Percentiles rank a stretch among this genome's conserved stretches.
These are phyloP conservation scores for Cercospora zeae-maydis DNA, from an alignment of 2,329 filamentous ascomycete species.

Conservation along the genomic window DNA sequence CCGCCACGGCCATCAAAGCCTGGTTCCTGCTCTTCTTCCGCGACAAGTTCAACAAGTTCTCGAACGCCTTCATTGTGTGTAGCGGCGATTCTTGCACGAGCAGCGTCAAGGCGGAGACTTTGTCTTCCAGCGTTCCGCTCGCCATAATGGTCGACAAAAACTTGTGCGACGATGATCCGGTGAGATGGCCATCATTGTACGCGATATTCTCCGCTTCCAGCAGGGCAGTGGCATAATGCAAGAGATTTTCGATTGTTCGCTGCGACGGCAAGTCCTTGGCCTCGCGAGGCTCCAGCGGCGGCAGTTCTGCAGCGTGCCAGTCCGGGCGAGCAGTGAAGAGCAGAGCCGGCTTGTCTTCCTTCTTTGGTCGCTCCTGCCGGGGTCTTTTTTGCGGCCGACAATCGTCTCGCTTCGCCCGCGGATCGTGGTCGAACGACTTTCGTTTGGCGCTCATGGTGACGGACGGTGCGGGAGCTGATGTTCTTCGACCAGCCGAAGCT, in stretches of 20 bases:
- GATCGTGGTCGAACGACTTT: conserved; percentile 32
- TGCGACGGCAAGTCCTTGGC: conserved; percentile 48
- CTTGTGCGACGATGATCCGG: conserved; percentile 82
- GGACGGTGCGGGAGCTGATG: not conserved
- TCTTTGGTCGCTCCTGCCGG: conserved; percentile 24
- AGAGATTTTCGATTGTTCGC: conserved; percentile 55
- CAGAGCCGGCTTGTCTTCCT: conserved; percentile 19
- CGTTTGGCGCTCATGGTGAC: conserved; percentile 38
- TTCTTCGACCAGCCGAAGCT: not conserved
- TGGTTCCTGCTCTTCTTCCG: conserved; percentile 91
- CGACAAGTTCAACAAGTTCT: conserved; percentile 76
- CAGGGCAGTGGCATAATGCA: conserved; percentile 68
- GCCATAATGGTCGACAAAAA: conserved; percentile 97
- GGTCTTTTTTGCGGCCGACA: conserved; percentile 31
- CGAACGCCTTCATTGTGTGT: conserved; percentile 85
- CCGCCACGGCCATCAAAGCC: conserved; percentile 85
- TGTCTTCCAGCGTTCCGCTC: conserved; percentile 93
- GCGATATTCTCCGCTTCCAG: conserved; percentile 72
- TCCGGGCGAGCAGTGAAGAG: conserved; percentile 60
- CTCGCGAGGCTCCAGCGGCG: conserved; percentile 48
- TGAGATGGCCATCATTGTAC: conserved; percentile 68
- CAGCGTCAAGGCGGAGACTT: conserved; percentile 90
- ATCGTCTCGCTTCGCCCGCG: conserved; percentile 6
- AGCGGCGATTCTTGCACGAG: conserved; percentile 94
- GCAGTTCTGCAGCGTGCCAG: conserved; percentile 61